phyloP scores from a whole-genome alignment of 208 protist genomes.

The Acanthamoeba castellanii region DNA sequence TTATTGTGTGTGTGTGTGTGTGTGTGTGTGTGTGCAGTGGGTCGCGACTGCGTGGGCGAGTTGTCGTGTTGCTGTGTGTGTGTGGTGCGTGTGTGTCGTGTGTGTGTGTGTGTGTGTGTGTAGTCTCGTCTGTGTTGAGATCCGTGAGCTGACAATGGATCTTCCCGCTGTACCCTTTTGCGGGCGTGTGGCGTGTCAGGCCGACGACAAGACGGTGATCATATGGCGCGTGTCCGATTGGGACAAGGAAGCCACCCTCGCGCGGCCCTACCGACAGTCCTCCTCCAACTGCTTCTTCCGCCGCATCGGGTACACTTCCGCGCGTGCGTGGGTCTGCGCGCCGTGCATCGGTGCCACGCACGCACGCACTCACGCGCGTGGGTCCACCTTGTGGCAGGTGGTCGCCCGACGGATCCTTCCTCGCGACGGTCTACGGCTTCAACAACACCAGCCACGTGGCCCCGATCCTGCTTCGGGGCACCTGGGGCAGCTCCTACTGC shows the following conservation, averaged over 20 bases:
- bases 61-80: too few relatives aligned
- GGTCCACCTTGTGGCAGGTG: conserved; percentile 33
- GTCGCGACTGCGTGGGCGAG: too few relatives aligned
- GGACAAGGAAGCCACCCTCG: conserved; percentile 32
- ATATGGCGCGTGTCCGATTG: conserved; percentile 62
- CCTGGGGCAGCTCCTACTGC: conserved; percentile 32
- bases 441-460: conserved; percentile 73
- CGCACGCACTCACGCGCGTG: background rate
- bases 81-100: too few relatives aligned
- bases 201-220: conserved; percentile 67
- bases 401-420: conserved; percentile 78
- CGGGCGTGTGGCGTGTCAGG: background rate
- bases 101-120: too few relatives aligned
- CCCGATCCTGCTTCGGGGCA: conserved; percentile 58
- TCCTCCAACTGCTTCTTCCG: conserved; percentile 67
- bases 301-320: background rate
- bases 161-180: too few relatives aligned
- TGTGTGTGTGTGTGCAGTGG: too few relatives aligned
- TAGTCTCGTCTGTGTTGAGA: too few relatives aligned
- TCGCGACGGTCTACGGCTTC: conserved; percentile 66
- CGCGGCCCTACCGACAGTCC: conserved; percentile 14
- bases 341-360: too few relatives aligned
- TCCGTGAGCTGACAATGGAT: too few relatives aligned
- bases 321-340: background rate
- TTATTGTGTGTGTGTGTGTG: too few relatives aligned